Percentiles rank a stretch among this genome's conserved stretches.
phyloP scores from a whole-genome alignment of 2,329 filamentous ascomycete genomes.

The Aureobasidium sp. region DNA sequence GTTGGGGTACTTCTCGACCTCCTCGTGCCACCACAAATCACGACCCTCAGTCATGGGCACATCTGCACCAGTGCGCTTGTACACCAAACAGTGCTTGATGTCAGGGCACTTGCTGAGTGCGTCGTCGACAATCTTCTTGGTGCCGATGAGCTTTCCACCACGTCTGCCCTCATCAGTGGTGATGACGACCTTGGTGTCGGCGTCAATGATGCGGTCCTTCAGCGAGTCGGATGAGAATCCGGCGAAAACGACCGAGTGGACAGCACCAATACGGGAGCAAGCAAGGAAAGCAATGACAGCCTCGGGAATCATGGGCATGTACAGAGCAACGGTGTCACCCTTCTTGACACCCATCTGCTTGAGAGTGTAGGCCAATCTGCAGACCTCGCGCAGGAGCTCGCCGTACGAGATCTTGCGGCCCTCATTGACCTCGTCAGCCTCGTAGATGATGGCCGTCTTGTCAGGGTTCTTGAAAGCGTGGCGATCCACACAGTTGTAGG shows the following conservation, averaged over 20 bases:
- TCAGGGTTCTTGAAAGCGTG: constrained; percentile 93
- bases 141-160: constrained; percentile 92
- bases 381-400: constrained; percentile 89
- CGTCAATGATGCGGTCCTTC: constrained; percentile 88
- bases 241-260: constrained; percentile 96
- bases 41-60: constrained; percentile 83
- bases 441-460: constrained; percentile 95
- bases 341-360: constrained; percentile 96
- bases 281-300: constrained; percentile 86
- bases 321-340: constrained; percentile 94
- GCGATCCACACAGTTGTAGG: constrained; percentile 94
- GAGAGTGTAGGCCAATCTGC: constrained; percentile 73
- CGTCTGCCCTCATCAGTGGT: constrained; percentile 97
- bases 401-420: constrained; percentile 87
- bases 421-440: constrained; percentile 82
- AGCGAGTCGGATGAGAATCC: constrained; percentile 96
- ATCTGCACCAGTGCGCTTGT: constrained; percentile 88
- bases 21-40: constrained; percentile 98
- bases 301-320: constrained; percentile 98
- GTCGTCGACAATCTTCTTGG: constrained; percentile 98
- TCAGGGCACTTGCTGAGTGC: constrained; percentile 92
- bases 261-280: constrained; percentile 82
- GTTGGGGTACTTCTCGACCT: constrained; percentile 90
- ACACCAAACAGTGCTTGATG: constrained; percentile 78
- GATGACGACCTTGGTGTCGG: constrained; percentile 85